Evolutionary conservation across 2,329 filamentous ascomycete genomes (phyloP).

Genomic region (Blastomyces emzantsi): DNA sequence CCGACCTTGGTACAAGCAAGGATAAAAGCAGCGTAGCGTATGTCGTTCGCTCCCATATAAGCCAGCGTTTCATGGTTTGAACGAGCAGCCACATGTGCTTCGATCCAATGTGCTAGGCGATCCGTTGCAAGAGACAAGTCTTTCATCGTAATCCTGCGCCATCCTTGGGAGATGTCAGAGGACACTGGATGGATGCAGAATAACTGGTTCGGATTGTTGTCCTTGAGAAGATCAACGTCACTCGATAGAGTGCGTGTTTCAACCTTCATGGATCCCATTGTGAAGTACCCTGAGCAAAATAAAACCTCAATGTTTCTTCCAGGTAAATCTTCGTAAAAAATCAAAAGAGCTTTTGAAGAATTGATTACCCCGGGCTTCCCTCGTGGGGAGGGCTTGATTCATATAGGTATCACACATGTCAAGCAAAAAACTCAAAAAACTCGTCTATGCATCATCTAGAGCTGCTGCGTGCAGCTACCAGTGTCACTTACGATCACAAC

Average conservation of each 20-base stretch:
- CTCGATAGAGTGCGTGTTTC: not conserved
- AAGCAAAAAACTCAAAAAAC: not conserved
- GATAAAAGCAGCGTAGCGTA: constrained; percentile 17
- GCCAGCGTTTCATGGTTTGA: constrained; percentile 13
- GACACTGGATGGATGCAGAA: constrained; percentile 9
- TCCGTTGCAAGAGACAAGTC: constrained; percentile 21
- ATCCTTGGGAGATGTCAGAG: constrained; percentile 9
- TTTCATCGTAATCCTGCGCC: constrained; percentile 12
- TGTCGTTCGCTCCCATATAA: constrained; percentile 19
- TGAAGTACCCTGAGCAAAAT: not conserved
- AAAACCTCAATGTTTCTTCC: not conserved
- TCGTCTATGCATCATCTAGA: not conserved
- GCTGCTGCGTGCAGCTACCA: not conserved
- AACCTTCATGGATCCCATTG: constrained; percentile 1
- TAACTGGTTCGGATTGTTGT: constrained; percentile 5
- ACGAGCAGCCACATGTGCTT: constrained; percentile 16
- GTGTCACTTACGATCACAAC: not conserved
- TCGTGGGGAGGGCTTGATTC: not conserved
- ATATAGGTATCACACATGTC: not conserved
- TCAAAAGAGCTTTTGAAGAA: not conserved
- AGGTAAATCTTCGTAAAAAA: not conserved
- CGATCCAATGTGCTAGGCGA: constrained; percentile 21
- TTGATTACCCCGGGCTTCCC: not conserved
- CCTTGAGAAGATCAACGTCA: constrained; percentile 5
- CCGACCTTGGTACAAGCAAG: constrained; percentile 17